These are phyloP conservation scores for Pachyrhizus erosus DNA, from an alignment of 306 rosid genomes.

Conservation along the genomic window DNA sequence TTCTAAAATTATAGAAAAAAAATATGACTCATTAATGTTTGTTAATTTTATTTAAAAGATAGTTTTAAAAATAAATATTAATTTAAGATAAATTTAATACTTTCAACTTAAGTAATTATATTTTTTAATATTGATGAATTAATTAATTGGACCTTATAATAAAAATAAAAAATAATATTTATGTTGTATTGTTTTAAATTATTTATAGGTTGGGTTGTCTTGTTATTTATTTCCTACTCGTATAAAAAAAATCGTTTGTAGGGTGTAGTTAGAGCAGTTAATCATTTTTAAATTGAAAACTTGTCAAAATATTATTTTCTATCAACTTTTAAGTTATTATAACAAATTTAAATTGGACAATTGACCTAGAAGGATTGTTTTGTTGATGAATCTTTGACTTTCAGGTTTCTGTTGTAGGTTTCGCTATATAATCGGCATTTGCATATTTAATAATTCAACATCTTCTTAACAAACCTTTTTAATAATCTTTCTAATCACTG, in stretches of 20 bases:
- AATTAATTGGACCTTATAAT: too few relatives aligned
- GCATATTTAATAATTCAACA: constrained; percentile 1
- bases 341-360: background rate
- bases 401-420: constrained; percentile 1
- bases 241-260: background rate
- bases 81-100: too few relatives aligned
- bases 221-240: too few relatives aligned
- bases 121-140: too few relatives aligned
- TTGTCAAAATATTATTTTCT: background rate
- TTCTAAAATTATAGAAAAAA: too few relatives aligned
- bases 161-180: too few relatives aligned
- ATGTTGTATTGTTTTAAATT: too few relatives aligned
- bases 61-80: too few relatives aligned
- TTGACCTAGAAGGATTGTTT: background rate
- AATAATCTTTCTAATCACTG: constrained; percentile 5
- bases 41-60: too few relatives aligned
- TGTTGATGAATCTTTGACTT: constrained; percentile 39
- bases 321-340: constrained; percentile 15
- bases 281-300: constrained; percentile 35
- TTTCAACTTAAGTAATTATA: too few relatives aligned
- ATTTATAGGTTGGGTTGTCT: too few relatives aligned
- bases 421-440: background rate
- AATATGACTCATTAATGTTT: too few relatives aligned
- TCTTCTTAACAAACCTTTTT: constrained; percentile 31
- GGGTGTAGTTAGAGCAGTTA: constrained; percentile 22